phyloP scores from a whole-genome alignment of 2,329 filamentous ascomycete genomes.

The Cercospora janseana region DNA sequence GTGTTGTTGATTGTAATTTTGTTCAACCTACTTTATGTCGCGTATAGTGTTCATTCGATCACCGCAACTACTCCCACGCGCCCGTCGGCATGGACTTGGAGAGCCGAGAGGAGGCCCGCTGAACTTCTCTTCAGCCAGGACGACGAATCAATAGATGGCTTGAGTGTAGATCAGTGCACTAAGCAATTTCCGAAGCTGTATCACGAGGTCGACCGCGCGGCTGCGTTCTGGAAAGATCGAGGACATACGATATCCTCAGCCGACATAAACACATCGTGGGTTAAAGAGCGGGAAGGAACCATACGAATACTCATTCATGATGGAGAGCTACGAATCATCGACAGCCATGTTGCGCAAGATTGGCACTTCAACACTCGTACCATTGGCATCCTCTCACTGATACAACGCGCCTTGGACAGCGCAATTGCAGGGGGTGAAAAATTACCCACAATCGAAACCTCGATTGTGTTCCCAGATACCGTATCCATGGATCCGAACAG shows the following conservation, averaged over 20 bases:
- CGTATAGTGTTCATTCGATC: too few species aligned
- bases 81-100: too few species aligned
- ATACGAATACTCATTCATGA: conserved; percentile 24
- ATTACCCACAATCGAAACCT: conserved; percentile 25
- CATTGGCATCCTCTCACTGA: conserved; percentile 15
- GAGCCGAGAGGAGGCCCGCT: too few species aligned
- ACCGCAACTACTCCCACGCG: too few species aligned
- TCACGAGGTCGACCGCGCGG: conserved; percentile 42
- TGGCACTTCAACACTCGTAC: conserved; percentile 1
- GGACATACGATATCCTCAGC: conserved; percentile 13
- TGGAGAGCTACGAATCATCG: conserved; percentile 23
- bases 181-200: conserved; percentile 52
- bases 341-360: conserved; percentile 5
- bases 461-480: conserved; percentile 16
- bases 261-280: conserved; percentile 21
- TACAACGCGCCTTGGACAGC: conserved; percentile 21
- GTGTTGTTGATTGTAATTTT: too few species aligned
- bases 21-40: too few species aligned
- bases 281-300: conserved; percentile 19
- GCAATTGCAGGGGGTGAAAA: conserved; percentile 20
- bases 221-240: conserved; percentile 16
- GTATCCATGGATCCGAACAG: background rate
- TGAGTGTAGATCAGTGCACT: conserved; percentile 40
- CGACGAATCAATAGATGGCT: background rate
- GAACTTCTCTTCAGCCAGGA: too few species aligned